A percentile compares a stretch with the other conserved stretches of the same genome.
phyloP scores from a whole-genome alignment of 768 basidiomycete genomes.

The Leucocoprinus sp. region DNA sequence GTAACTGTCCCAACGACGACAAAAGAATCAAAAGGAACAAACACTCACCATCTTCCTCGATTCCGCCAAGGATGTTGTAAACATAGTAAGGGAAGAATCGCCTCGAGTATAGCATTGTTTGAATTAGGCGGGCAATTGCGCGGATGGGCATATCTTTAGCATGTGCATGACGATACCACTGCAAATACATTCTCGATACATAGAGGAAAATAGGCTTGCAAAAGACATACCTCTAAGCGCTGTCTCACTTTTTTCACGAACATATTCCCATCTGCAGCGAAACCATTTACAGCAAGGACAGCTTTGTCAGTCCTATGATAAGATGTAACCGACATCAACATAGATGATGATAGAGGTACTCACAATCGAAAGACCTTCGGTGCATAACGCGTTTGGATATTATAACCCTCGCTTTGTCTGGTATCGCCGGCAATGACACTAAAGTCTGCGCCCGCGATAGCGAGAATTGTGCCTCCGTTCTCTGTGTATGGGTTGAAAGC shows the following conservation, averaged over 20 bases:
- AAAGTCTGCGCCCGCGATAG: constrained; percentile 91
- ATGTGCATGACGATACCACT: constrained; percentile 99
- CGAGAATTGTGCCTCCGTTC: constrained; percentile 95
- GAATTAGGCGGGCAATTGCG: constrained; percentile 95
- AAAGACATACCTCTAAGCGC: constrained; percentile 73
- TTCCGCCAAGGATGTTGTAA: constrained; percentile 92
- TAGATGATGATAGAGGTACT: constrained; percentile 21
- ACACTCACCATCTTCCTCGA: constrained; percentile 88
- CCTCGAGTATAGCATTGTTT: constrained; percentile 94
- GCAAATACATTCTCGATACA: no score
- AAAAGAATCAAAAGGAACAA: constrained; percentile 12
- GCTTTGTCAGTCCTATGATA: constrained; percentile 76
- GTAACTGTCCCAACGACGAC: constrained; percentile 1
- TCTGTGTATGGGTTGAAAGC: constrained; percentile 85
- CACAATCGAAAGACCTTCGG: constrained; percentile 92
- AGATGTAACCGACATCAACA: constrained; percentile 8
- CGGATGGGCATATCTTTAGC: constrained; percentile 96
- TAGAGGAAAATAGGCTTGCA: neutral
- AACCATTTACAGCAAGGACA: constrained; percentile 92
- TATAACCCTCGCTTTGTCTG: constrained; percentile 93
- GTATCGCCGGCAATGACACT: constrained; percentile 95
- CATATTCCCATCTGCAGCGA: constrained; percentile 95
- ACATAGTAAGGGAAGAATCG: constrained; percentile 99
- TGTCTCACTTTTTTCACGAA: constrained; percentile 96
- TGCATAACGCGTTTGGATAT: constrained; percentile 95